Conservation (phyloP, 257 asterid species). For the Fraxinus cuspidata region DNA sequence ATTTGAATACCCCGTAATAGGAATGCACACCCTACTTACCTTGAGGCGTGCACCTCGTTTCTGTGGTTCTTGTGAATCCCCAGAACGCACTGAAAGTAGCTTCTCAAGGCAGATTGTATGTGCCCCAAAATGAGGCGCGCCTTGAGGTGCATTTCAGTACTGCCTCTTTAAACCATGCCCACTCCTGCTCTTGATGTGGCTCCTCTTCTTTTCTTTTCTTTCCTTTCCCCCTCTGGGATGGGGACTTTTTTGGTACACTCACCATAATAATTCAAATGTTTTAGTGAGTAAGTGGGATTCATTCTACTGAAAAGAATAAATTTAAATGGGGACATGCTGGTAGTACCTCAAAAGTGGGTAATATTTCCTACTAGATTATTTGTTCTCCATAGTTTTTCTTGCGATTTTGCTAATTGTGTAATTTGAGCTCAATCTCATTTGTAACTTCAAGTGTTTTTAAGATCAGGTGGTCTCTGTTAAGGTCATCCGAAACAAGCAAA, state of each 20-base stretch:
- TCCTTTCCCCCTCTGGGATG: too few relatives aligned
- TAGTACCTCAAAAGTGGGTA: neutral
- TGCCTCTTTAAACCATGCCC: too few relatives aligned
- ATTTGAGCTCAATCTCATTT: too few relatives aligned
- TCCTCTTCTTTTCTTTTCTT: too few relatives aligned
- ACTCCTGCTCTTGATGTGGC: too few relatives aligned
- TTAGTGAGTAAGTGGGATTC: too few relatives aligned
- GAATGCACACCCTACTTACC: too few relatives aligned
- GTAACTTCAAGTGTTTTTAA: conserved; percentile 2
- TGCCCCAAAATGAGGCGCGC: too few relatives aligned
- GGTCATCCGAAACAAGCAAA: conserved; percentile 85
- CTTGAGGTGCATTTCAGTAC: too few relatives aligned
- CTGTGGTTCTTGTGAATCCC: neutral
- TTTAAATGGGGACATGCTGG: neutral
- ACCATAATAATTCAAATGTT: neutral
- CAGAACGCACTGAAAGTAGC: neutral
- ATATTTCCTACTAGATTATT: neutral
- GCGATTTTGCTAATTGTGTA: neutral
- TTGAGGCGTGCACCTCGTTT: too few relatives aligned
- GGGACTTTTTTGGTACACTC: neutral
- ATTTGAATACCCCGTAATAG: neutral
- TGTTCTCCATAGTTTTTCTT: neutral
- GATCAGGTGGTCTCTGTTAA: conserved; percentile 67
- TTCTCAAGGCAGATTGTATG: neutral
- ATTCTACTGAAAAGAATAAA: neutral